Base-by-base conservation (phyloP, 805 yeast species). In the Brettanomyces bruxellensis region DNA sequence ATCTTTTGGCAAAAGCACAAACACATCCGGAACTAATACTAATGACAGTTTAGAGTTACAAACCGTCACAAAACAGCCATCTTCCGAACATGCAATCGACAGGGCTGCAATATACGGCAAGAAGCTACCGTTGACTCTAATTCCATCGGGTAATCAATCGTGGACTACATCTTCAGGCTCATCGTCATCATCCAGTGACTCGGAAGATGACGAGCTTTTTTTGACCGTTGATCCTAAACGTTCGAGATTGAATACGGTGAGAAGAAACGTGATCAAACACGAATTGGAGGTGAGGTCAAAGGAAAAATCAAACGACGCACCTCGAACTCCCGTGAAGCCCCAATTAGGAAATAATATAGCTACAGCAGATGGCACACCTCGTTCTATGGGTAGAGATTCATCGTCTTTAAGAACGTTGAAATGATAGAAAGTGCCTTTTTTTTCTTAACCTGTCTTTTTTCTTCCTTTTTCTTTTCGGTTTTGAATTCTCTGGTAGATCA, bases 21-120 rank as follows among this genome's bases (percentile, higher is more conserved):
- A 11, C 7, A 12, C 38, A 7, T n/a, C 38, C 8, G 13, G 38
- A 18, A 35, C 38, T 35, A 18, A 18, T n/a, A n/a, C 38, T n/a
- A n/a, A 35, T 6, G 23, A 35, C 7, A 35, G 8, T n/a, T 35
- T 3, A 1, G 38, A 35, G 14, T n/a, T n/a, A n/a, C 38, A 35
- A 6, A 35, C 38, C 7, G 32, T 28, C 32, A 9, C 32, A 28
- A 28, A 28, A 9, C 32, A 28, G 32, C 32, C 7, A 6, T 28
- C 32, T 28, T 28, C 11, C 7, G 44, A 52, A 7, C 40, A 51
- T 3, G 46, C 43, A 4, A 8, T 44, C 23, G 25, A 47, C n/a
- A 49, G 52, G 37, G 51, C 52, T 38, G 47, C 51, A 1, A 46
- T 55, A 4, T 55, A 55, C 35, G 59, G 59, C 3, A 55, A 46